Evolutionary conservation across 2,329 filamentous ascomycete species (phyloP), one percentile per base, ranked within the genome.

Genomic region (Juglanconis oblonga): DNA sequence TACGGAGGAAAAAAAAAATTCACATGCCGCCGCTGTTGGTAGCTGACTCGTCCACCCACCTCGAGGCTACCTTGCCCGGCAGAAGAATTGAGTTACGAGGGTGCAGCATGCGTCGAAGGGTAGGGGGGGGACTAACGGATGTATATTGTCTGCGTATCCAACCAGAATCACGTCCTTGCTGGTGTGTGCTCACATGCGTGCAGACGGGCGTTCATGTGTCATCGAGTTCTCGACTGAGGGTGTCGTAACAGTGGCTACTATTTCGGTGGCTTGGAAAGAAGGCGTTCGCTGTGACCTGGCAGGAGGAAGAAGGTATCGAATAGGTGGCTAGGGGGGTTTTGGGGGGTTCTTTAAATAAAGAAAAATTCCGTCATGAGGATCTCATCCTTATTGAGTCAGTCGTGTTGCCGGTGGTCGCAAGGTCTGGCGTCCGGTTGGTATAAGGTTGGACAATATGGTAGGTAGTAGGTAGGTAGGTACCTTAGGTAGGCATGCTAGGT

Each of bases 161-260:
- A n/a, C n/a, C n/a, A n/a, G n/a, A n/a, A n/a, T n/a, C n/a, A n/a
- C n/a, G n/a, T n/a, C n/a, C n/a, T 11, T n/a, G n/a, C 17, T 45
- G 29, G 4, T 10, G 3, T 17, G 33, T 45, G n/a, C 8, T 9
- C 58, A 42, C 38, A 38, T 57, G 47, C 45, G 47, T 42, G 58
- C 53, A 38, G 47, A 52, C 47, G 48, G 36, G 8, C 38, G 38
- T 38, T 29, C 53, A 52, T 52, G 17, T 49, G 33, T 33, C 53
- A 36, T 51, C 52, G n/a, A 8, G 36, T 42, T 51, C 36, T 55
- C 47, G 52, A 47, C 52, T 47, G 36, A 51, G 38, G 57, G 13
- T 45, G 40, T 35, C 48, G 38, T 33, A 42, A 42, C 47, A 38
- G 58, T 52, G 38, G 42, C 32, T 17, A 4, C 11, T 36, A 29